Percentiles rank a stretch among this genome's conserved stretches.
Evolutionary conservation across 371 early-diverging fungal species (phyloP).

Genomic region (Entomophthora muscae): DNA sequence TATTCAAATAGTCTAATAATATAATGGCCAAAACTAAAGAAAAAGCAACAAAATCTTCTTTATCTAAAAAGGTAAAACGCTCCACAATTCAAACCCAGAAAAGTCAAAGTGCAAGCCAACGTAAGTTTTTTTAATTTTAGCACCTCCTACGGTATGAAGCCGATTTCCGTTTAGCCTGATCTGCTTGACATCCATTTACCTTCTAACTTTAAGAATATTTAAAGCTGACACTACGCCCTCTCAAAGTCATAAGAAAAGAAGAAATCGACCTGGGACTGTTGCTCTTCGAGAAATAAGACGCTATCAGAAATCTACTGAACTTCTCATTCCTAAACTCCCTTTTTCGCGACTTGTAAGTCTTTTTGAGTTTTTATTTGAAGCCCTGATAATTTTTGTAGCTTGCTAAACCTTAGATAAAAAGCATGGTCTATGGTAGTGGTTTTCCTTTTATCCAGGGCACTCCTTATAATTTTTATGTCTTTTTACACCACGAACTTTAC

Average conservation of each 20-base stretch:
- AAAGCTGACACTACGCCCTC: not conserved
- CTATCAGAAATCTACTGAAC: slow-evolving; percentile 50
- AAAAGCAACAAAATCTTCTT: not conserved
- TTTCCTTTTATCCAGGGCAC: not conserved
- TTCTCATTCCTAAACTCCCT: slow-evolving; percentile 53
- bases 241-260: not conserved
- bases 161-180: not conserved
- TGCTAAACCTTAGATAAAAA: not conserved
- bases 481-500: not conserved
- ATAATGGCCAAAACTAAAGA: not conserved
- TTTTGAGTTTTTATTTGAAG: not conserved
- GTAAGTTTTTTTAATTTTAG: not conserved
- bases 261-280: slow-evolving; percentile 44
- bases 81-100: not conserved
- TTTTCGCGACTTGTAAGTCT: slow-evolving; percentile 51
- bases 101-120: not conserved
- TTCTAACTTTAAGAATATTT: not conserved
- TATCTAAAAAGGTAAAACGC: not conserved
- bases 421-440: not conserved
- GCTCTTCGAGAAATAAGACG: slow-evolving; percentile 50
- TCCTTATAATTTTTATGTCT: not conserved
- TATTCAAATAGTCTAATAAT: too few relatives aligned
- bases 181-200: not conserved
- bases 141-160: not conserved
- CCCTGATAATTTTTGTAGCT: not conserved